Conservation (phyloP, 345 rosid species). For the Linum trigynum region DNA sequence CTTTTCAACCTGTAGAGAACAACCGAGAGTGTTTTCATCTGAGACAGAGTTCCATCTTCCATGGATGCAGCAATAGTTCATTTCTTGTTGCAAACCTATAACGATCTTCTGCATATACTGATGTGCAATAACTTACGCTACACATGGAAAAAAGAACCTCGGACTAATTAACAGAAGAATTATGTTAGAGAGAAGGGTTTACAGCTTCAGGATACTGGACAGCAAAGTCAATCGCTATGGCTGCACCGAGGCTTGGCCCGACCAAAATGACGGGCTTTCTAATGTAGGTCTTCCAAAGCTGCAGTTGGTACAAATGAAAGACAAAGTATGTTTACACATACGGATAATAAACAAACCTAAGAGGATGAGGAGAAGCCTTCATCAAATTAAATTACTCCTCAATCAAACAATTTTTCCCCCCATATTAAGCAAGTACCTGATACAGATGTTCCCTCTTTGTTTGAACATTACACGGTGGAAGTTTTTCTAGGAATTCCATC, state of each 20-base stretch:
- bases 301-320: not conserved
- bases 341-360: no score
- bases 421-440: slow-evolving; percentile 28
- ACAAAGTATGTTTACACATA: not conserved
- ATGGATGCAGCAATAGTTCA: not conserved
- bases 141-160: not conserved
- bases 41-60: no score
- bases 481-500: slow-evolving; percentile 27
- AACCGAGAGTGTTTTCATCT: no score
- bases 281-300: slow-evolving; percentile 80
- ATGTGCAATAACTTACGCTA: not conserved
- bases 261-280: slow-evolving; percentile 72
- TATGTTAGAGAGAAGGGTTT: slow-evolving; percentile 18
- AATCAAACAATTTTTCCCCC: not conserved
- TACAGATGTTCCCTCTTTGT: slow-evolving; percentile 67
- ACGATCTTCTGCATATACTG: not conserved
- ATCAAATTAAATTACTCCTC: not conserved
- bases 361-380: not conserved
- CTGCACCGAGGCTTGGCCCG: slow-evolving; percentile 92
- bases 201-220: slow-evolving; percentile 72
- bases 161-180: not conserved
- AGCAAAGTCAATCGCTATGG: slow-evolving; percentile 71
- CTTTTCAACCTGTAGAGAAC: slow-evolving; percentile 46
- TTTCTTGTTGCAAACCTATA: not conserved
- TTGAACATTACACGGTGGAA: slow-evolving; percentile 60